A percentile compares a stretch with the other conserved stretches of the same genome.
Conservation (phyloP, 192 early-diverging fungal genomes). For the Backusella mclennaniae region DNA sequence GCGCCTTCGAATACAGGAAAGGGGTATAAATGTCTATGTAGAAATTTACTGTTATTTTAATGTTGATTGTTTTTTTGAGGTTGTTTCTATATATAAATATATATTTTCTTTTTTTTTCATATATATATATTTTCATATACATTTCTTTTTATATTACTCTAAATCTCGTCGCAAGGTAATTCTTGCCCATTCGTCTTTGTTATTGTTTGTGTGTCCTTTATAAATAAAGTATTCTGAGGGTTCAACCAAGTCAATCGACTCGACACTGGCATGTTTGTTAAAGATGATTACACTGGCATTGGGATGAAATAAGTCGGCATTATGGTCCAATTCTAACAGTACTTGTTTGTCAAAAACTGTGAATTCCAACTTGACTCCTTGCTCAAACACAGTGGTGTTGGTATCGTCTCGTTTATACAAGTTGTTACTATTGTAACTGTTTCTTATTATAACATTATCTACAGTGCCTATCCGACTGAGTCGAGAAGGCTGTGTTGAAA, state of each 20-base stretch:
- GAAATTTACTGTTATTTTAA: background rate
- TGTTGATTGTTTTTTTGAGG: background rate
- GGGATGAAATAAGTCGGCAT: conserved; percentile 68
- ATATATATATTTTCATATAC: conserved; percentile 19
- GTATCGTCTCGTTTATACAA: background rate
- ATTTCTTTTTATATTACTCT: conserved; percentile 19
- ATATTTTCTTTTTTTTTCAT: background rate
- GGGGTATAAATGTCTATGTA: conserved; percentile 16
- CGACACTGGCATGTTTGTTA: conserved; percentile 18
- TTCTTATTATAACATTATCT: background rate
- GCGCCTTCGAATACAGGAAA: conserved; percentile 56
- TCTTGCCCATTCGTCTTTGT: conserved; percentile 48
- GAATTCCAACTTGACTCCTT: background rate
- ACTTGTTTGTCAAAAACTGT: conserved; percentile 65
- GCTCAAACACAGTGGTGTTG: background rate
- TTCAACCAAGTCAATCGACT: conserved; percentile 35
- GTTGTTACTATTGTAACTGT: conserved; percentile 15
- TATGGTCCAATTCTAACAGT: conserved; percentile 63
- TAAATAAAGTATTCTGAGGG: conserved; percentile 38
- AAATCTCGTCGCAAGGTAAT: conserved; percentile 44
- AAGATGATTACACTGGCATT: conserved; percentile 43
- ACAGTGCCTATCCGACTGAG: background rate
- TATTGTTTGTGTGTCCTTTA: conserved; percentile 46
- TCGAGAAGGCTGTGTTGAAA: conserved; percentile 3
- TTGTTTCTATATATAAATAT: conserved; percentile 15